These are phyloP conservation scores for Pseudovirgaria hyperparasitica DNA, from an alignment of 2,329 filamentous ascomycete species.

Conservation along the genomic window DNA sequence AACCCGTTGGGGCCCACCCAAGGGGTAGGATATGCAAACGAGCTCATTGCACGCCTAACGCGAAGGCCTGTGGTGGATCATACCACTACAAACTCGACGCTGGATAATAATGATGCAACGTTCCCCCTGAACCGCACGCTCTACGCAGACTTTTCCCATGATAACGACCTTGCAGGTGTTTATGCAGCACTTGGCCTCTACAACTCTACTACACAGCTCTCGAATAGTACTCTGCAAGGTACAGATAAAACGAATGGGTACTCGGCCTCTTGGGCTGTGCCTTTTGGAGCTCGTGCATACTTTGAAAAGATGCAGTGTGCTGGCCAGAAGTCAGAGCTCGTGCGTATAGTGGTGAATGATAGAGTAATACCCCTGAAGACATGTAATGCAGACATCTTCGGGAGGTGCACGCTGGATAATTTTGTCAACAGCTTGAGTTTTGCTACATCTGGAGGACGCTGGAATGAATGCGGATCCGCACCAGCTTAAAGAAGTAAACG, in stretches of 20 bases:
- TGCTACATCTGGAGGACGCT: constrained; percentile 57
- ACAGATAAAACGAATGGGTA: constrained; percentile 50
- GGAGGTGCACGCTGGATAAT: constrained; percentile 54
- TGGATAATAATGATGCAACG: constrained; percentile 52
- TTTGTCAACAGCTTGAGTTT: constrained; percentile 70
- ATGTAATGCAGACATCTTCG: constrained; percentile 57
- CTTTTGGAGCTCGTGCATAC: constrained; percentile 70
- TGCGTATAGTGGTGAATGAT: constrained; percentile 74
- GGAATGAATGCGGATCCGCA: constrained; percentile 66
- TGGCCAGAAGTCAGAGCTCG: constrained; percentile 49
- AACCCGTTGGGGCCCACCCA: constrained; percentile 72
- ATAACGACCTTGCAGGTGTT: constrained; percentile 72
- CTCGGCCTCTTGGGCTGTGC: constrained; percentile 65
- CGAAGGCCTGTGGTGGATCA: constrained; percentile 53
- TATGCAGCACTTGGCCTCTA: constrained; percentile 70
- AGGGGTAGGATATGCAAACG: constrained; percentile 78
- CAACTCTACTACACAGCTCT: constrained; percentile 44
- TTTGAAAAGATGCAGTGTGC: constrained; percentile 75
- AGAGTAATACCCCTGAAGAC: constrained; percentile 59
- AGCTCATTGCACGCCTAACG: constrained; percentile 72
- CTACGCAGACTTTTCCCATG: constrained; percentile 87
- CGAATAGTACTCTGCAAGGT: constrained; percentile 33
- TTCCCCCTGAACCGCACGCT: constrained; percentile 58
- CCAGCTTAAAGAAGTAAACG: no score
- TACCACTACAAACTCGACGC: constrained; percentile 65